These are phyloP conservation scores for Chiua virens DNA, from an alignment of 768 basidiomycete genomes.

Conservation along the genomic window DNA sequence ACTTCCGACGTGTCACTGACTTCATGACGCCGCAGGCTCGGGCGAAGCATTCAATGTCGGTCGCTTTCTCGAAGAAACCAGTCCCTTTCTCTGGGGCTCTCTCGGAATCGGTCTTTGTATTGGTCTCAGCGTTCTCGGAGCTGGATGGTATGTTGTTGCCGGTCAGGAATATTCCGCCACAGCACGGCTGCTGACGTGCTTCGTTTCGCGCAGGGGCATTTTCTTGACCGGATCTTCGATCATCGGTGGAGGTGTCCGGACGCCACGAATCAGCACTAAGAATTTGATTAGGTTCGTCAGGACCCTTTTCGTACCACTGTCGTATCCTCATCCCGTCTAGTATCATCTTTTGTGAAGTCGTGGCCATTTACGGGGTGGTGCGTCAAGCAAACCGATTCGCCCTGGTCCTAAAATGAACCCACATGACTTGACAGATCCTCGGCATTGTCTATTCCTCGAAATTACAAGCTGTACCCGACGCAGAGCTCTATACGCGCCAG, in stretches of 20 bases:
- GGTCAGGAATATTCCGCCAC: not conserved
- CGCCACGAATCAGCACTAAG: constrained; percentile 94
- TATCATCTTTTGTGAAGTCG: constrained; percentile 99
- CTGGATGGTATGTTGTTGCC: constrained; percentile 88
- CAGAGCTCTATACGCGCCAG: constrained; percentile 72
- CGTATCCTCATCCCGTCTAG: constrained; percentile 38
- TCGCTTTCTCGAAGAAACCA: constrained; percentile 89
- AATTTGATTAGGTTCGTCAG: constrained; percentile 85
- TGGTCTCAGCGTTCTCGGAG: constrained; percentile 90
- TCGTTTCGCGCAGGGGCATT: constrained; percentile 75
- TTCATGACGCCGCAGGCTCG: constrained; percentile 49
- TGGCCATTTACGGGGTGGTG: constrained; percentile 97
- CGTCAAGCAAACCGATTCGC: too few species aligned
- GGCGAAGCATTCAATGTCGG: constrained; percentile 95
- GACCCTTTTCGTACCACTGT: not conserved
- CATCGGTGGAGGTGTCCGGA: constrained; percentile 90
- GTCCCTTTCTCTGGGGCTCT: constrained; percentile 90
- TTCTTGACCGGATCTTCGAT: constrained; percentile 97
- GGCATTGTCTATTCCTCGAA: constrained; percentile 95
- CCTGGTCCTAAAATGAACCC: not conserved
- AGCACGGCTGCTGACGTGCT: not conserved
- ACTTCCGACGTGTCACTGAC: not conserved
- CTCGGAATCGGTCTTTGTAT: constrained; percentile 91
- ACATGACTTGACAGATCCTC: constrained; percentile 61
- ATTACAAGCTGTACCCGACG: constrained; percentile 57